Evolutionary conservation across 2,329 filamentous ascomycete genomes (phyloP), one percentile per base, ranked within the genome.

Genomic region (Sarocladium oryzae): DNA sequence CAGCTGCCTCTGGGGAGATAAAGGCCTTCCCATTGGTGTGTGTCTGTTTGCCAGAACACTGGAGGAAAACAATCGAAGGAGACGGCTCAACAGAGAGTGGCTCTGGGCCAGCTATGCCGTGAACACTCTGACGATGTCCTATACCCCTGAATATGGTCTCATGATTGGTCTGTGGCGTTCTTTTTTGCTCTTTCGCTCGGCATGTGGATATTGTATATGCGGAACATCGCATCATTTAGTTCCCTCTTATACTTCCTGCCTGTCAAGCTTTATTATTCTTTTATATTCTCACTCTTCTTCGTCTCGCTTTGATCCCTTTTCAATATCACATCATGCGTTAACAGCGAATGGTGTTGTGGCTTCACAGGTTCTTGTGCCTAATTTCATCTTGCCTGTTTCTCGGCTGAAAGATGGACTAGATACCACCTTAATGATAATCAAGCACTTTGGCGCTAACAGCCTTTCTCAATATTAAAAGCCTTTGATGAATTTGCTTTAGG

Each of bases 21-120:
- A 97, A 97, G 69, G 93, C 93, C 28, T 97, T 97, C 77, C 93
- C 93, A 40, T 77, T 99, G 56, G 92, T 99, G 48, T 99, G 92
- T 64, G 89, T 97, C 37, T 97, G 93, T 68, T 74, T 96, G 28
- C 93, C 92, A 23, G 88, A 96, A 63, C 91, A 96, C 68, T 99
- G 92, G 92, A 84, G 85, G 63, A 96, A 93, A 71, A 97, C 92
- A 2, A 95, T 97, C 60, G 92, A 97, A 57, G 89, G 90, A 53
- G 91, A 96, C 61, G 78, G 79, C 28, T 86, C 83, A 24, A 85
- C 82, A 3, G 84, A 86, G 61, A 77, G 78, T 9, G 77, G 75
- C 51, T 84, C 80, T 37, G 46, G 18, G 10, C 46, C 46, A 10
- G 46, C 21, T 18, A 36, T 49, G n/a, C 46, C 30, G 21, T 49